Base-by-base conservation (phyloP, 495 filamentous ascomycete species). In the Neohortaea acidophila region DNA sequence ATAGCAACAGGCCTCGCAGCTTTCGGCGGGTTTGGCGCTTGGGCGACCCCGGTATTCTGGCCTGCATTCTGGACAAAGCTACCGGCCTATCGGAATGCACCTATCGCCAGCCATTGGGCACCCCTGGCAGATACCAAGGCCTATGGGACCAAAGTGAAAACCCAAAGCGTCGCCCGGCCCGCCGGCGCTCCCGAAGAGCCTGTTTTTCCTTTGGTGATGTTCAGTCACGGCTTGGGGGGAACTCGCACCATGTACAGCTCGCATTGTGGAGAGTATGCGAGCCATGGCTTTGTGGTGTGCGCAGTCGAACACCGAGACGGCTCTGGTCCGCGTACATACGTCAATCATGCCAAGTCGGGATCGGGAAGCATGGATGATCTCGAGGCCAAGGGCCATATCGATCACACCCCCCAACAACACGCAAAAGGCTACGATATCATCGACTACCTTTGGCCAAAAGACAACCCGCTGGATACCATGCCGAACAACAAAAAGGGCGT, bases 1-100 rank as follows among this genome's bases (percentile, higher is more conserved):
- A 61, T 66, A 5, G 65, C 64, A 26, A 64, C 65, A 41, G 69
- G 64, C 1, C 73, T 71, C 52, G 67, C 62, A 10, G 64, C 63
- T 30, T 73, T 70, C 47, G 59, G 66, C 24, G 62, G 57, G 22
- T 29, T 69, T 0, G 60, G 64, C 11, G 47, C 59, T 36, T 48
- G 57, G 17, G 57, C 59, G 11, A 43, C 65, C 14, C 54, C 59
- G 0, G 65, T 63, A 42, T 67, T 72, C 52, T 57, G 57, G 0
- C 36, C 54, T 1, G 70, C 66, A 0, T 66, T 69, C 59, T 71
- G 70, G 36, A 72, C 71, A 29, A 70, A 73, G 46, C 38, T 75
- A 19, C 70, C 68, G 4, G 68, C 66, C 9, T 69, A 66, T 44
- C 59, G 68, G 27, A 76, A 78, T 31, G 47, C 63, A n/a, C 48